Evolutionary conservation across 345 rosid species (phyloP).

Genomic region (Leavenworthia alabamica): DNA sequence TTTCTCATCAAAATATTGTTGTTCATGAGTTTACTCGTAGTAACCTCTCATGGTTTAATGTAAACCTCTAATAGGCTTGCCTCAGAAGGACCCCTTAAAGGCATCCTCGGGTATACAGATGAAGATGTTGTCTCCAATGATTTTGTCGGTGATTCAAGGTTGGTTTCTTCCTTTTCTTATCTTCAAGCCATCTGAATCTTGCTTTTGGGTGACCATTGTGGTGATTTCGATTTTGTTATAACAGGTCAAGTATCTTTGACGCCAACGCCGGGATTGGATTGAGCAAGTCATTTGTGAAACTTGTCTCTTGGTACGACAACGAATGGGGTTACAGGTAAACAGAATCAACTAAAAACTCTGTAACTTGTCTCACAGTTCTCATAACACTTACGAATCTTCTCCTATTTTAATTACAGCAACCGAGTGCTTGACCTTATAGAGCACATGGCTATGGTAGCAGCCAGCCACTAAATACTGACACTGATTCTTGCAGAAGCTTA

Average conservation of each 20-base stretch:
- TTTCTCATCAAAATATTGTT: background rate
- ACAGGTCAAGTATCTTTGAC: conserved; percentile 96
- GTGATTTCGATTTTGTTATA: background rate
- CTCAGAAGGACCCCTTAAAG: conserved; percentile 77
- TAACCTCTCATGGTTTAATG: conserved; percentile 10
- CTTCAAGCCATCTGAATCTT: background rate
- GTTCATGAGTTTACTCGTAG: background rate
- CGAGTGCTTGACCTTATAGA: conserved; percentile 94
- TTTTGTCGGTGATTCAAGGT: conserved; percentile 90
- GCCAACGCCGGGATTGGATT: conserved; percentile 97
- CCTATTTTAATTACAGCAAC: conserved; percentile 51
- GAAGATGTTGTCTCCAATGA: conserved; percentile 97
- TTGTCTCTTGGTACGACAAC: conserved; percentile 93
- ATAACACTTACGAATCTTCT: conserved; percentile 2
- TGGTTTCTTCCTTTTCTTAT: conserved; percentile 1
- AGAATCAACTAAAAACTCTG: background rate
- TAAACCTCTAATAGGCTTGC: conserved; percentile 52
- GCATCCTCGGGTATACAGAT: conserved; percentile 94
- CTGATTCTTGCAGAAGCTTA: conserved; percentile 11
- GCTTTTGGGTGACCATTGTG: background rate
- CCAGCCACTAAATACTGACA: conserved; percentile 28
- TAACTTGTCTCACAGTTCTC: background rate
- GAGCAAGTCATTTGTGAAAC: conserved; percentile 72
- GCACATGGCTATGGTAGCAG: conserved; percentile 90
- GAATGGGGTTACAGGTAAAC: conserved; percentile 99